Conservation (phyloP, 1,139 yeast genomes). For the Hyphopichia burtonii region DNA sequence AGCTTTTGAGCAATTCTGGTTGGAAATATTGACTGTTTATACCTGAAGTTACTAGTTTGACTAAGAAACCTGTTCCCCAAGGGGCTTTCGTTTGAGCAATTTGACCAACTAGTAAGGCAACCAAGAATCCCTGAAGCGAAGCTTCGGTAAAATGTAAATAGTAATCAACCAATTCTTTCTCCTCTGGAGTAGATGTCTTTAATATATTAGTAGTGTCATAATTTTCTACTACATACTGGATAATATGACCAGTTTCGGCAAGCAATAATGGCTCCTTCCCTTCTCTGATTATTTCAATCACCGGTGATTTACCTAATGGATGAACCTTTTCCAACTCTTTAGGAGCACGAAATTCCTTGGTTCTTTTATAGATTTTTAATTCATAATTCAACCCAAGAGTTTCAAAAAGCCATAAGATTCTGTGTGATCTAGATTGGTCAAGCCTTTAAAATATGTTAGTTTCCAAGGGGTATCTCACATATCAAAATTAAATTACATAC, state of each 20-base stretch:
- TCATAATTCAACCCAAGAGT: conserved; percentile 32
- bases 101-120: conserved; percentile 27
- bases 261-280: conserved; percentile 17
- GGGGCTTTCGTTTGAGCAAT: conserved; percentile 31
- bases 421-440: conserved; percentile 36
- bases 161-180: conserved; percentile 30
- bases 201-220: conserved; percentile 29
- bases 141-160: conserved; percentile 43
- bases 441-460: conserved; percentile 20
- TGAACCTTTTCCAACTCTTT: conserved; percentile 32
- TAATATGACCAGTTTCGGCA: conserved; percentile 42
- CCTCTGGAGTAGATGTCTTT: conserved; percentile 22
- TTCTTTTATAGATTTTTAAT: conserved; percentile 30
- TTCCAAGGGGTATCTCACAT: no score
- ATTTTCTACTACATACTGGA: conserved; percentile 27
- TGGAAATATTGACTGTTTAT: conserved; percentile 28
- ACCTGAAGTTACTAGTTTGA: conserved; percentile 19
- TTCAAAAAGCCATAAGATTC: conserved; percentile 41
- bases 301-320: conserved; percentile 44
- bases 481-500: conserved; percentile 4
- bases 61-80: conserved; percentile 24
- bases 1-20: conserved; percentile 23
- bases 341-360: conserved; percentile 33
- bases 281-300: conserved; percentile 30
- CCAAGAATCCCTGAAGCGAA: conserved; percentile 33